Evolutionary conservation across 2,329 filamentous ascomycete species (phyloP).

Genomic region (Gyromitra esculenta): DNA sequence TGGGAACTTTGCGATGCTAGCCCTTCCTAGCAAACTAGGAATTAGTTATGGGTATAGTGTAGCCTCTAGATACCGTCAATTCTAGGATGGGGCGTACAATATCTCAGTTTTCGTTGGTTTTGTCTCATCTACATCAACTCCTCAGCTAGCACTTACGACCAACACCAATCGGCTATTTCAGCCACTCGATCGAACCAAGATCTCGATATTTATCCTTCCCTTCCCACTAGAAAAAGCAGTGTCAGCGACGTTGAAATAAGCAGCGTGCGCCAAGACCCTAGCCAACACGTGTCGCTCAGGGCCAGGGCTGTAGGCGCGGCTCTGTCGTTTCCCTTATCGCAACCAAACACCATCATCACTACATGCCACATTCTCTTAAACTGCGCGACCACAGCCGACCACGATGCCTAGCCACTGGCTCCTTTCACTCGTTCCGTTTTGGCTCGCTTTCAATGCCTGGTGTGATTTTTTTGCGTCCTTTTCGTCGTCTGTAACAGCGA

Average conservation of each 20-base stretch:
- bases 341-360: conserved; percentile 7
- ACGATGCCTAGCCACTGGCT: conserved; percentile 27
- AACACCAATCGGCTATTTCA: too few species aligned
- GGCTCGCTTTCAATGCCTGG: neutral
- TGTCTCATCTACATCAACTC: too few species aligned
- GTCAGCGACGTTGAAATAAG: conserved; percentile 21
- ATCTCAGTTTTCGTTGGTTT: too few species aligned
- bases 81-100: too few species aligned
- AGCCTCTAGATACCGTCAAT: too few species aligned
- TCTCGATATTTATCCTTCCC: too few species aligned
- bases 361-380: neutral
- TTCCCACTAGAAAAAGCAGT: neutral
- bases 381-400: conserved; percentile 1
- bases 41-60: too few species aligned
- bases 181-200: too few species aligned
- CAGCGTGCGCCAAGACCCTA: conserved; percentile 15
- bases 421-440: conserved; percentile 12
- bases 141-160: too few species aligned
- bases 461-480: neutral
- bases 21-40: too few species aligned
- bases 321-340: neutral
- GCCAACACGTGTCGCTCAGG: neutral
- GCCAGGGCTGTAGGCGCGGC: neutral
- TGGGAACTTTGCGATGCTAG: too few species aligned
- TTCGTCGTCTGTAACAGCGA: neutral